Evolutionary conservation across 495 filamentous ascomycete species (phyloP).

Genomic region (Talaromyces thailandensis): DNA sequence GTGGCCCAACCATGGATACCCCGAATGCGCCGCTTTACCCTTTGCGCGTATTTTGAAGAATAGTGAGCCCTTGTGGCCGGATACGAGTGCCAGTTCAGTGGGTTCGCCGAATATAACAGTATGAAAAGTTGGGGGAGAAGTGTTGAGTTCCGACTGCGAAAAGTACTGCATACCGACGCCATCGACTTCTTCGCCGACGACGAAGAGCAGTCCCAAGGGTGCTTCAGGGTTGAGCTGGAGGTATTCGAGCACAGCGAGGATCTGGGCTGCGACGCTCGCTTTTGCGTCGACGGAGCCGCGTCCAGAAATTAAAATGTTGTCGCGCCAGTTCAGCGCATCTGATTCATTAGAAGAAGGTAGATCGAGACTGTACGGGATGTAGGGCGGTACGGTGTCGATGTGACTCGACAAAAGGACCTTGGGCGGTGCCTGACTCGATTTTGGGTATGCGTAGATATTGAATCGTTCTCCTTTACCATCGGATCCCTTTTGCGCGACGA

Average conservation of each 20-base stretch:
- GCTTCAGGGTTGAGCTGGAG: constrained; percentile 31
- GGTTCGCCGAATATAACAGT: constrained; percentile 86
- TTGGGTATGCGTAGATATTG: constrained; percentile 75
- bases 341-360: constrained; percentile 15
- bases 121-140: constrained; percentile 34
- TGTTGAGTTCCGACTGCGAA: constrained; percentile 29
- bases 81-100: constrained; percentile 75
- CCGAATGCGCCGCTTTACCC: constrained; percentile 78
- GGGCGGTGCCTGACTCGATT: constrained; percentile 46
- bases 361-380: constrained; percentile 43
- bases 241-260: constrained; percentile 57
- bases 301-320: constrained; percentile 50
- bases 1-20: constrained; percentile 79
- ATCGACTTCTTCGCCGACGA: constrained; percentile 76
- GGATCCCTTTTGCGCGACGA: constrained; percentile 8
- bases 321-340: constrained; percentile 18
- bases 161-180: constrained; percentile 75
- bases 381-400: constrained; percentile 61
- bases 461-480: constrained; percentile 33
- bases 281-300: constrained; percentile 90
- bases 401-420: constrained; percentile 67
- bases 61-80: constrained; percentile 82
- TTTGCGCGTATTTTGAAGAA: constrained; percentile 52
- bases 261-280: constrained; percentile 71
- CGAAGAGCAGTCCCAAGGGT: constrained; percentile 68